These are phyloP conservation scores for Aegilops longissima DNA, from an alignment of 176 grass and related monocot genomes.

Conservation along the genomic window DNA sequence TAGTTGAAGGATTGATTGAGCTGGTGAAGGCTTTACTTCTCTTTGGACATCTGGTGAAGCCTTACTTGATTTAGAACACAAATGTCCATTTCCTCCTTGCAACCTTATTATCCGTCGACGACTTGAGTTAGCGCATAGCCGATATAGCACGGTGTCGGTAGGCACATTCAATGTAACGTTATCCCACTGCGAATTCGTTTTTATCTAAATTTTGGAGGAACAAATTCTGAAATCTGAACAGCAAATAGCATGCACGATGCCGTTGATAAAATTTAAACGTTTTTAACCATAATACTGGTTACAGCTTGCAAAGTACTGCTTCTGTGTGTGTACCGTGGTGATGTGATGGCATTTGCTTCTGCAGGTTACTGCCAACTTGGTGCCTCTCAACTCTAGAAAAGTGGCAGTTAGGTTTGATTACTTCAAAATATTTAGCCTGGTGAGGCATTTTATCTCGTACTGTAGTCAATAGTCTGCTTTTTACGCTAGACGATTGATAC, in stretches of 20 bases:
- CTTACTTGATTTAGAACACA: not conserved
- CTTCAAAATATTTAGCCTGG: constrained; percentile 98
- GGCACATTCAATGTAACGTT: not conserved
- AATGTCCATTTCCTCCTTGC: not conserved
- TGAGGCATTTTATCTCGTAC: constrained; percentile 40
- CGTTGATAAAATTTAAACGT: not conserved
- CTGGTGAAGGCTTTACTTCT: not conserved
- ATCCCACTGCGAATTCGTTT: not conserved
- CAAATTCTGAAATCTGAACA: not conserved
- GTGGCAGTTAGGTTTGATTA: constrained; percentile 76
- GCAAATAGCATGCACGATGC: not conserved
- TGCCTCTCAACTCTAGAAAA: constrained; percentile 65
- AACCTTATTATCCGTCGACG: not conserved
- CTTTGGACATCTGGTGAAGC: not conserved
- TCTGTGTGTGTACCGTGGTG: not conserved
- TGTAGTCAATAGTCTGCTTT: not conserved
- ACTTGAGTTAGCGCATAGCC: not conserved
- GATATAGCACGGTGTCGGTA: not conserved
- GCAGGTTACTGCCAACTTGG: constrained; percentile 89
- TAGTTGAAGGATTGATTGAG: constrained; percentile 14
- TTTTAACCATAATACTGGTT: not conserved
- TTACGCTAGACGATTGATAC: not conserved
- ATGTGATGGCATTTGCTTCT: constrained; percentile 37
- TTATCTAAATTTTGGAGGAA: not conserved
- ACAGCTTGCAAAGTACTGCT: not conserved